Conservation (phyloP, 1,284 basidiomycete species). For the Sparassis latifolia region DNA sequence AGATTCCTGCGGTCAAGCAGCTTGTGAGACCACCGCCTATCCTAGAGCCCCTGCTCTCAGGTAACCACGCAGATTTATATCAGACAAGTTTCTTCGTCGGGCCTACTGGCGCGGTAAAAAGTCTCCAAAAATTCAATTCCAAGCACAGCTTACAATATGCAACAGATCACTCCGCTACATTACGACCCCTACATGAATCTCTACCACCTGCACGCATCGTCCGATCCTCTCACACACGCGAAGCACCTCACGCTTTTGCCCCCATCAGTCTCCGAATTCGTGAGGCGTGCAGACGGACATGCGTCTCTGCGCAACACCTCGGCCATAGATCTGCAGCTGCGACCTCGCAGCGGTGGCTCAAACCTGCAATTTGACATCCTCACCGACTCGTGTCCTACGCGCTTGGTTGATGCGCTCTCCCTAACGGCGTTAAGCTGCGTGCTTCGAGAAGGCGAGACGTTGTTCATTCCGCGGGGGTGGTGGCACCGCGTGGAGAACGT, state of each 20-base stretch:
- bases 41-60: conserved; percentile 10
- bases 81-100: conserved; percentile 21
- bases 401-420: conserved; percentile 10
- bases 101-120: conserved; percentile 17
- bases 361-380: background rate
- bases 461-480: conserved; percentile 22
- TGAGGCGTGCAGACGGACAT: conserved; percentile 4
- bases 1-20: conserved; percentile 11
- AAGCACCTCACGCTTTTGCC: conserved; percentile 22
- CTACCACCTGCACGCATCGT: conserved; percentile 20
- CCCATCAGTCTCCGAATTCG: conserved; percentile 9
- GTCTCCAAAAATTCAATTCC: background rate
- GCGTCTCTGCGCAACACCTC: conserved; percentile 9
- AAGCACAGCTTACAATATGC: background rate
- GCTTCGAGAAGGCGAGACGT: conserved; percentile 19
- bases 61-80: conserved; percentile 16
- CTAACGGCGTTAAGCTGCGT: conserved; percentile 14
- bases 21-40: conserved; percentile 9
- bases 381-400: background rate
- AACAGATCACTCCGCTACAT: conserved; percentile 20
- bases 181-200: conserved; percentile 23
- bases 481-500: conserved; percentile 25
- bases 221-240: conserved; percentile 10
- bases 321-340: conserved; percentile 4
- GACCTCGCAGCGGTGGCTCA: background rate